Evolutionary conservation across 495 filamentous ascomycete genomes (phyloP), one percentile per base, ranked within the genome.

Genomic region (Echria macrotheca): DNA sequence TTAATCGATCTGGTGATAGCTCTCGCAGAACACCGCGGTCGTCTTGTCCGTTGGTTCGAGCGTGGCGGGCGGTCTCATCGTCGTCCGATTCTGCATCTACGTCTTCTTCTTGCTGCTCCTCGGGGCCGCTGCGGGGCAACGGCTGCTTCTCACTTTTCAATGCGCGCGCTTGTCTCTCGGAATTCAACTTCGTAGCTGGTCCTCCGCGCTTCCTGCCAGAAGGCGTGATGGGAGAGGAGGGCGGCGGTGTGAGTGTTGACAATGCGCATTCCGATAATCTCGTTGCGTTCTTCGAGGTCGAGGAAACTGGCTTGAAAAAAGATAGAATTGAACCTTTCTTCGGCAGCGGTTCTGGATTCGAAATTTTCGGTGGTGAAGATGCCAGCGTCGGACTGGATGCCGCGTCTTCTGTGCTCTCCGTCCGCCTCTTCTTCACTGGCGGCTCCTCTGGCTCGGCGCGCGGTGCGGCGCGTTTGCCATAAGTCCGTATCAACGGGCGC

Each of bases 401-500:
- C 24, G 5, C 12, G 8, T 14, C 5, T 8, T 33, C 33, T n/a
- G 37, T 6, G 35, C 25, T 29, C 40, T 25, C 37, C 6, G 26
- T 0, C 26, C 32, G 29, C 44, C 35, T 36, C 38, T 12, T 40
- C 31, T 11, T 42, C 48, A 19, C 47, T 22, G 42, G 9, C 3
- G 42, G 18, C 14, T 21, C 12, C 33, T 55, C 40, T 21, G 57
- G 29, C 33, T 64, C 52, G 54, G 59, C 45, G 39, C 18, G 21
- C 26, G 26, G 18, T 35, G 55, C 44, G 53, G 64, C 44, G 9
- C 67, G 69, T 17, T 68, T 68, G 32, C 72, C 58, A 42, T 75
- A 75, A 3, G 72, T 75, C 41, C 70, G 69, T 12, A 72, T 46
- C 0, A n/a, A n/a, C n/a, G 65, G 68, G 25, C 65, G 61, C 50